Conservation (phyloP, 306 rosid genomes). For the cucumber (Cucumis sativus) region DNA sequence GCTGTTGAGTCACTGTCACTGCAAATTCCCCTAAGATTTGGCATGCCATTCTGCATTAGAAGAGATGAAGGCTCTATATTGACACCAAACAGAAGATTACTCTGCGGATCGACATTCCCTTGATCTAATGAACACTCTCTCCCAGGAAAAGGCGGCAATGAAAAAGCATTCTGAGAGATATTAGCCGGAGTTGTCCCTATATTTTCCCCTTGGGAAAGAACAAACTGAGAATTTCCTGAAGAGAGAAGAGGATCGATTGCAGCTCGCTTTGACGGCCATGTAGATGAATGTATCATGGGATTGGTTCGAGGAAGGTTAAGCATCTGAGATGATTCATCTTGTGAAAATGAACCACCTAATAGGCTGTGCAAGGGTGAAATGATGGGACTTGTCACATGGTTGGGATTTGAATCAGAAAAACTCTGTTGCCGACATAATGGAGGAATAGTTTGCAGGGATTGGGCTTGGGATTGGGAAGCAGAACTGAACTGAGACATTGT, state of each 20-base stretch:
- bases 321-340: conserved; percentile 61
- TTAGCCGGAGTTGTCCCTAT: conserved; percentile 46
- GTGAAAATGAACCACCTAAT: conserved; percentile 69
- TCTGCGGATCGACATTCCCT: conserved; percentile 67
- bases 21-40: conserved; percentile 54
- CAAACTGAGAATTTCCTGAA: conserved; percentile 57
- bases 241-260: conserved; percentile 75
- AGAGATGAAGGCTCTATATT: conserved; percentile 81
- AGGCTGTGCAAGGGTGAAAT: conserved; percentile 77
- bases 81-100: conserved; percentile 82
- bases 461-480: conserved; percentile 49
- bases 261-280: conserved; percentile 75
- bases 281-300: conserved; percentile 44
- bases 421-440: conserved; percentile 65
- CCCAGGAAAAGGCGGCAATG: conserved; percentile 95
- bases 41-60: conserved; percentile 67
- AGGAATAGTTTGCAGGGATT: conserved; percentile 50
- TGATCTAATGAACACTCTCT: conserved; percentile 81
- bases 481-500: conserved; percentile 65
- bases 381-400: conserved; percentile 33
- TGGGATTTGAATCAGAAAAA: conserved; percentile 68
- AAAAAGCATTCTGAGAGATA: conserved; percentile 39
- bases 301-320: conserved; percentile 47
- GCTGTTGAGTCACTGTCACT: conserved; percentile 35
- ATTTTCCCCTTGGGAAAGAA: conserved; percentile 57